Percentiles rank a stretch among this genome's conserved stretches.
Evolutionary conservation across 768 basidiomycete species (phyloP).

Genomic region (Hericium coralloides): DNA sequence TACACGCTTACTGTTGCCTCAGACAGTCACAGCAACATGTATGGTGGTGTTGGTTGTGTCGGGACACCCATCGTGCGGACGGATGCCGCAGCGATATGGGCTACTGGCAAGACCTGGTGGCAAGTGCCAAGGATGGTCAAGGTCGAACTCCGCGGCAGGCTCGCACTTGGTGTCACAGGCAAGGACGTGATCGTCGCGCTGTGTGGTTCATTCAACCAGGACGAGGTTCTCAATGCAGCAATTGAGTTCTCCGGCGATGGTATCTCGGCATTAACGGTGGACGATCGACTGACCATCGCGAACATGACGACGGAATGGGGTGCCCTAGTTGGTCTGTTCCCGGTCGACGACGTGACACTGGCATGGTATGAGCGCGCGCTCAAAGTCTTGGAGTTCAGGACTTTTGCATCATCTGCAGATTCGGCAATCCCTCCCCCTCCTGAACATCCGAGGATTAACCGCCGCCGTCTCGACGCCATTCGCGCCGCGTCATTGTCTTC

Average conservation of each 20-base stretch:
- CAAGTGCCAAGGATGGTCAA: conserved; percentile 96
- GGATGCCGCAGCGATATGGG: conserved; percentile 93
- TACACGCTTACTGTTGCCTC: conserved; percentile 92
- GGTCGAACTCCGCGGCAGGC: conserved; percentile 77
- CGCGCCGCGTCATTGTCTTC: conserved; percentile 46
- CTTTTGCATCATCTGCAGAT: conserved; percentile 47
- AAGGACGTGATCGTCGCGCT: conserved; percentile 98
- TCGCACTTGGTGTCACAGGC: conserved; percentile 87
- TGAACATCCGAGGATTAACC: conserved; percentile 82
- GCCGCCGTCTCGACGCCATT: conserved; percentile 56
- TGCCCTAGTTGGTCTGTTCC: conserved; percentile 91
- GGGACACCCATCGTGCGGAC: conserved; percentile 97
- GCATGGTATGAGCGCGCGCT: conserved; percentile 79
- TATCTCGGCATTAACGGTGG: conserved; percentile 64
- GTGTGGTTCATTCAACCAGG: conserved; percentile 91
- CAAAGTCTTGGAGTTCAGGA: conserved; percentile 64
- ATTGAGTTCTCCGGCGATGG: conserved; percentile 95
- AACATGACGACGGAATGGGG: conserved; percentile 99
- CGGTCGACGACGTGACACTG: conserved; percentile 74
- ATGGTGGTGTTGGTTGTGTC: conserved; percentile 94
- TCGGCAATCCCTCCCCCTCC: conserved; percentile 59
- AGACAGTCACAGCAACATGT: conserved; percentile 98
- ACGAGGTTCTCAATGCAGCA: conserved; percentile 94
- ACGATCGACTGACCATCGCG: conserved; percentile 93
- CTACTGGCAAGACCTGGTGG: conserved; percentile 99